Percentiles rank a stretch among this genome's conserved stretches.
These are phyloP conservation scores for Cladophialophora immunda DNA, from an alignment of 2,329 filamentous ascomycete species.

Conservation along the genomic window DNA sequence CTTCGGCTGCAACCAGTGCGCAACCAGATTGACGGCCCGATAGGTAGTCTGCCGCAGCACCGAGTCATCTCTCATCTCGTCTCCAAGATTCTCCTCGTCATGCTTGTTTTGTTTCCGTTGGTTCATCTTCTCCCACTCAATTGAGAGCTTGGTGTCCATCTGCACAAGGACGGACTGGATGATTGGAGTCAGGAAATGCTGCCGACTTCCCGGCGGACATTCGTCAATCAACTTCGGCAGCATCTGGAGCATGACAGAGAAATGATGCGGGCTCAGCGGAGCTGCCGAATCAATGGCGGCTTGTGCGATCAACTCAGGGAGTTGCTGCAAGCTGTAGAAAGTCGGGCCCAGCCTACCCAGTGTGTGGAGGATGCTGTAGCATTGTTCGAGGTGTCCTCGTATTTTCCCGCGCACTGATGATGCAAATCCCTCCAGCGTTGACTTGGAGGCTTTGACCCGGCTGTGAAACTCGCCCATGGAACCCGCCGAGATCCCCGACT, in stretches of 20 bases:
- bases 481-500: slow-evolving; percentile 93
- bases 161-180: slow-evolving; percentile 83
- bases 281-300: slow-evolving; percentile 84
- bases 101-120: slow-evolving; percentile 63
- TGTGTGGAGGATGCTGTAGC: slow-evolving; percentile 92
- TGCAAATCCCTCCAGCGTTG: slow-evolving; percentile 89
- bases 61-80: slow-evolving; percentile 98
- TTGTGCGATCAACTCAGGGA: slow-evolving; percentile 82
- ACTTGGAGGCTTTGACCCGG: slow-evolving; percentile 85
- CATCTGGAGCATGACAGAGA: slow-evolving; percentile 90
- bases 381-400: slow-evolving; percentile 87
- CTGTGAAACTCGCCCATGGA: slow-evolving; percentile 98
- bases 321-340: slow-evolving; percentile 88
- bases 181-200: slow-evolving; percentile 84
- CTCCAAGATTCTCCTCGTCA: slow-evolving; percentile 79
- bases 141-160: slow-evolving; percentile 84
- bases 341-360: slow-evolving; percentile 86
- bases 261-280: slow-evolving; percentile 87
- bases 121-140: slow-evolving; percentile 84
- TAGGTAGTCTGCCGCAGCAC: slow-evolving; percentile 93
- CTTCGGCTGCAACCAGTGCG: slow-evolving; percentile 82
- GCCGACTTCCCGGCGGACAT: slow-evolving; percentile 80
- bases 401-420: slow-evolving; percentile 91
- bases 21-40: slow-evolving; percentile 89
- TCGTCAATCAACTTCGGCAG: slow-evolving; percentile 90